Base-by-base conservation (phyloP, 2,329 filamentous ascomycete species). In the Hypoxylon sp. region DNA sequence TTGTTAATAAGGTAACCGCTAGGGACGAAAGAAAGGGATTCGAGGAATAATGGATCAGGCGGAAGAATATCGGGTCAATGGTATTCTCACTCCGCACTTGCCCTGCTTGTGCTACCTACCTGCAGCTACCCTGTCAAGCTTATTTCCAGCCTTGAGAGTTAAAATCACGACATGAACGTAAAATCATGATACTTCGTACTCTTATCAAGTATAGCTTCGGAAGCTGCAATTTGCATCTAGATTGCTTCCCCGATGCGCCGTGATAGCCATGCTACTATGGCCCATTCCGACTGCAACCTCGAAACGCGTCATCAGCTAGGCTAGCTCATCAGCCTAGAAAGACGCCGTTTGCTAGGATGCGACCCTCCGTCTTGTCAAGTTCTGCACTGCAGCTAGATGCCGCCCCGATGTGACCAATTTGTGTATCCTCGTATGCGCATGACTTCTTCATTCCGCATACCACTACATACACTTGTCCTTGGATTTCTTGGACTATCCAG, bases 181-280 rank as follows among this genome's bases (percentile, higher is more conserved):
- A 18, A n/a, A 46, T 24, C 14, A 7, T n/a, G n/a, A n/a, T n/a
- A n/a, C n/a, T n/a, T n/a, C n/a, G n/a, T n/a, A n/a, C n/a, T n/a
- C 30, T 45, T 26, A 20, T 55, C 18, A 16, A 57, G 61, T 32
- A 49, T 69, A 70, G 66, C 63, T 64, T 52, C 63, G 66, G 64
- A 55, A 57, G 50, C 64, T 64, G 51, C 59, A 64, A 67, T 65
- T 61, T 67, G 38, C 48, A 69, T 67, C 61, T 64, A 51, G 67
- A 59, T 62, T 45, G 32, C 58, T 57, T 64, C 60, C 24, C 63
- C 52, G 59, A 52, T 56, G 57, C 32, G 14, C 42, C 36, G 30
- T 59, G 16, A n/a, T 26, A 38, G 16, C 51, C n/a, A 63, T 63
- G 51, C 36, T 45, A 63, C 61, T n/a, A 14, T 50, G 32, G 22